Conservation (phyloP, 192 early-diverging fungal genomes). For the Cetraspora pellucida region DNA sequence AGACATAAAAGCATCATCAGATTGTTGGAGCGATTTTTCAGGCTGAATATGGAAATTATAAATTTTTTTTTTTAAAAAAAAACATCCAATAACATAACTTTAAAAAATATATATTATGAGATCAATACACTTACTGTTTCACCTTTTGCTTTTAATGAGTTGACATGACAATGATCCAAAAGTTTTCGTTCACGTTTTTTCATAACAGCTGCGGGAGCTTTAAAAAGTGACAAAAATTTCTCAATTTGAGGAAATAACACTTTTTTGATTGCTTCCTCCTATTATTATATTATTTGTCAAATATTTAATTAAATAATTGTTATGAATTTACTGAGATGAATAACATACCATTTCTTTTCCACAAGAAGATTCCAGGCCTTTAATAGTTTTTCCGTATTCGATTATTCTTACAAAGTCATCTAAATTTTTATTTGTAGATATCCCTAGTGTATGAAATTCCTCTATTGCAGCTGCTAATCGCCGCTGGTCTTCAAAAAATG, state of each 20-base stretch:
- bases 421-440: background rate
- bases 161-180: constrained; percentile 70
- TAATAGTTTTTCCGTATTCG: constrained; percentile 24
- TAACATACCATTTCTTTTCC: constrained; percentile 31
- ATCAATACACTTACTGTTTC: constrained; percentile 48
- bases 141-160: constrained; percentile 58
- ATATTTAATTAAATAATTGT: too few relatives aligned
- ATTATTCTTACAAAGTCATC: background rate
- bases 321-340: background rate
- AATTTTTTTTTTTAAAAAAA: too few relatives aligned
- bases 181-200: constrained; percentile 72
- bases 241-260: constrained; percentile 54
- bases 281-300: background rate
- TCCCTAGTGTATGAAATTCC: constrained; percentile 53
- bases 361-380: constrained; percentile 7
- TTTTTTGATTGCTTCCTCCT: constrained; percentile 38
- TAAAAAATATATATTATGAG: too few relatives aligned
- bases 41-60: constrained; percentile 35
- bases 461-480: constrained; percentile 54
- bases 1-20: constrained; percentile 62
- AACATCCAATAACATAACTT: too few relatives aligned
- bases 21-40: constrained; percentile 68
- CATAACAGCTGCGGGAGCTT: constrained; percentile 69
- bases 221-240: constrained; percentile 54
- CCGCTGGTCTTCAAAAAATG: constrained; percentile 59